Conservation (phyloP, 176 grass and related monocot genomes). For the Carex littledalei region DNA sequence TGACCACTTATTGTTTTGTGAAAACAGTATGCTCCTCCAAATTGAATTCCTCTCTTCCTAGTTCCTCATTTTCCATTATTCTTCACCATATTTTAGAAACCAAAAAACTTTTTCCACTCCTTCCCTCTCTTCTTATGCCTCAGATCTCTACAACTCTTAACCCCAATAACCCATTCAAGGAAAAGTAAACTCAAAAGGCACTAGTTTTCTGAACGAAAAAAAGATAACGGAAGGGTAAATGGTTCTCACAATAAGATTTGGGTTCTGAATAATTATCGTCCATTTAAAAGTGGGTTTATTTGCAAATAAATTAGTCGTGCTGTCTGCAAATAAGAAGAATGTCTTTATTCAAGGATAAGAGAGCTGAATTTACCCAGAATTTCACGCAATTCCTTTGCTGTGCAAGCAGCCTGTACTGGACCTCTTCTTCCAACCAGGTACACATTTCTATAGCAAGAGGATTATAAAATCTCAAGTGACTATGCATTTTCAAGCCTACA, state of each 20-base stretch:
- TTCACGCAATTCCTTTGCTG: constrained; percentile 87
- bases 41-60: not conserved
- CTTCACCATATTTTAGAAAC: not conserved
- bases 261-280: not conserved
- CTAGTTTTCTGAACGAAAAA: not conserved
- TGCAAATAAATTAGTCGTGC: not conserved
- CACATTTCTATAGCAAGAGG: constrained; percentile 53
- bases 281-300: not conserved
- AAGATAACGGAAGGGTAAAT: not conserved
- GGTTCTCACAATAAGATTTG: not conserved
- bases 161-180: not conserved
- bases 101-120: not conserved
- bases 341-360: not conserved
- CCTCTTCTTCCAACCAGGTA: constrained; percentile 81
- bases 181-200: not conserved
- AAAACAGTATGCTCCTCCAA: not conserved
- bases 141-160: not conserved
- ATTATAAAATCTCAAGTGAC: constrained; percentile 14
- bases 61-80: not conserved
- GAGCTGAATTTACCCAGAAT: constrained; percentile 50
- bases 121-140: not conserved
- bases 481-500: not conserved
- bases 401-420: constrained; percentile 86
- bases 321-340: not conserved
- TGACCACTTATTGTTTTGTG: too few species aligned